Evolutionary conservation across 768 basidiomycete species (phyloP).

Genomic region (Tephrocybe rancida): DNA sequence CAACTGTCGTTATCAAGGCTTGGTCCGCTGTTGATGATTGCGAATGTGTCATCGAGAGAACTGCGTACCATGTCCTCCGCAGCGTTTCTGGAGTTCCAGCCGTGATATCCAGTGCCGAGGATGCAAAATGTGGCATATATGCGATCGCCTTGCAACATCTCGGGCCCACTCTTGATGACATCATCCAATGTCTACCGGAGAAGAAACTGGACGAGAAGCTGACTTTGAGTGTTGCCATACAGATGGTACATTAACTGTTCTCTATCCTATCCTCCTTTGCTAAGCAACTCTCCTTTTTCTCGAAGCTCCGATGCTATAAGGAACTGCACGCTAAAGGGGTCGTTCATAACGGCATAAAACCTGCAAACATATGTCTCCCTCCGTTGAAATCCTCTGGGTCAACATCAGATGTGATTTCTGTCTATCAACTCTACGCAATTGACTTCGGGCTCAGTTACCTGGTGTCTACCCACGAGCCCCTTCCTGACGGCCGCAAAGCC

Average conservation of each 20-base stretch:
- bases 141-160: constrained; percentile 29
- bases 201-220: constrained; percentile 20
- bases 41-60: constrained; percentile 27
- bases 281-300: not conserved
- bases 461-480: constrained; percentile 10
- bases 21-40: constrained; percentile 24
- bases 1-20: constrained; percentile 29
- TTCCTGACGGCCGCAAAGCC: constrained; percentile 19
- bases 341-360: constrained; percentile 34
- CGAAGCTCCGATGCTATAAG: constrained; percentile 28
- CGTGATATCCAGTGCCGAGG: constrained; percentile 14
- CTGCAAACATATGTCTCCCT: constrained; percentile 29
- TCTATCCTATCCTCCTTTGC: not conserved
- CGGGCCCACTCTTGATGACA: constrained; percentile 28
- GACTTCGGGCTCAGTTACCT: constrained; percentile 30
- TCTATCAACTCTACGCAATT: constrained; percentile 20
- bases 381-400: not conserved
- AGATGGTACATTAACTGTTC: constrained; percentile 24
- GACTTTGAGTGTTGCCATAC: constrained; percentile 29
- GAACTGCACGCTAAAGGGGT: constrained; percentile 26
- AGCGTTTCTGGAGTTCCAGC: constrained; percentile 20
- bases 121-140: constrained; percentile 21
- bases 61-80: constrained; percentile 22
- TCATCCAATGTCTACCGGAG: constrained; percentile 16
- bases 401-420: not conserved